Evolutionary conservation across 768 basidiomycete genomes (phyloP), one percentile per base, ranked within the genome.

Genomic region (Boletus speciosus): DNA sequence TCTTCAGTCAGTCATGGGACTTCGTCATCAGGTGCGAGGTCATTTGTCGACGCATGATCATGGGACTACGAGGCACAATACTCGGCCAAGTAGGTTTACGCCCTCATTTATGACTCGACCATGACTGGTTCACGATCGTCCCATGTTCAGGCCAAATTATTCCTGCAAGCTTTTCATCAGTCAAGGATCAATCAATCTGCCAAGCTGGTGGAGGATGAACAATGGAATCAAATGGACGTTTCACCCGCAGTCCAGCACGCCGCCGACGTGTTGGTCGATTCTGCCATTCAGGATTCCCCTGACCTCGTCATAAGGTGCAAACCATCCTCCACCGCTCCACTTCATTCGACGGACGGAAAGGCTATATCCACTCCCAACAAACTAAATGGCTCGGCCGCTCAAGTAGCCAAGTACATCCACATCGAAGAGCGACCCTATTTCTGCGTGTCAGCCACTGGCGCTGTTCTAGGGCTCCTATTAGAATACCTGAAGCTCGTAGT

Each of bases 151-250:
- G 90, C 94, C 6, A 95, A 94, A 72, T 73, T 81, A 10, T 99
- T 95, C 74, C 75, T 99, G 27, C 84, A 89, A 63, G 71, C 77
- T 1, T 98, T 95, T 73, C 97, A 99, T 66, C 86, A 93, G 60
- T 71, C 78, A 11, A 80, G 88, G 47, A 81, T 98, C 41, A 81
- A 85, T 3, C 80, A 79, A 51, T 89, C 88, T 3, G 95, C 96
- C 27, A 92, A 88, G 67, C 73, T 92, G 27, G 96, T 99, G 8
- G 94, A 98, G 69, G 93, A 98, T 60, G 97, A 99, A 66, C 88
- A 87, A 55, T 98, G 97, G 97, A 83, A 77, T 54, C 88, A 89
- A 15, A 78, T 83, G 14, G 71, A 97, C 52, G 83, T 96, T 14
- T 74, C 85, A 1, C 64, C 75, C 5, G 58, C 73, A 5, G 71